Conservation (phyloP, 73 alveolate genomes). For the Loxodes magnus region DNA sequence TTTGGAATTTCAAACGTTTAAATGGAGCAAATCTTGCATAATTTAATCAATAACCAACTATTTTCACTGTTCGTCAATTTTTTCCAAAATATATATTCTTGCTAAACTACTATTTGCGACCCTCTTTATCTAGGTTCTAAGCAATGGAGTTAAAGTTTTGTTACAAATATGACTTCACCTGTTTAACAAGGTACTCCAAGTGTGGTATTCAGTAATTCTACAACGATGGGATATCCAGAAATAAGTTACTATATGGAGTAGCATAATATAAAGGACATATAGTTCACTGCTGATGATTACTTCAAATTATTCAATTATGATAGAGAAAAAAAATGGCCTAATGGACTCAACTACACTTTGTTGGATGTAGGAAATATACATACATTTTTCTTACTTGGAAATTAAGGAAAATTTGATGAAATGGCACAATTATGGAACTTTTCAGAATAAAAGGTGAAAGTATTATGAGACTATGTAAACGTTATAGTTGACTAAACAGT, state of each 20-base stretch:
- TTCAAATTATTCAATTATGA: neutral
- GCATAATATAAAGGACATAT: neutral
- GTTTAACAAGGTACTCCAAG: neutral
- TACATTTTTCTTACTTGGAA: neutral
- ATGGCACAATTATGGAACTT: neutral
- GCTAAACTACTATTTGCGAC: neutral
- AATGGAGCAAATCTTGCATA: neutral
- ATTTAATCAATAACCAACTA: slow-evolving; percentile 1
- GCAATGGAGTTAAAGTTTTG: slow-evolving; percentile 1
- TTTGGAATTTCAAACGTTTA: neutral
- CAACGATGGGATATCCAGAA: slow-evolving; percentile 7
- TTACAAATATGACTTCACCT: slow-evolving; percentile 3
- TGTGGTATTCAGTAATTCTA: neutral
- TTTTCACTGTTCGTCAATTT: neutral
- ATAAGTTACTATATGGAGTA: neutral
- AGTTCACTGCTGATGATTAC: neutral
- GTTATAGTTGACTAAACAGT: slow-evolving; percentile 8
- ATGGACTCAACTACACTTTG: neutral
- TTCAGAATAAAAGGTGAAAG: neutral
- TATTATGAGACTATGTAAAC: slow-evolving; percentile 9
- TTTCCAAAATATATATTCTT: neutral
- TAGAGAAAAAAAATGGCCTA: neutral
- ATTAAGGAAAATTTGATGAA: neutral
- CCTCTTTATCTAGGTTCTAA: neutral
- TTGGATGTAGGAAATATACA: slow-evolving; percentile 9